These are phyloP conservation scores for Pythium periplocum DNA, from an alignment of 352 stramenopile species.

Conservation along the genomic window DNA sequence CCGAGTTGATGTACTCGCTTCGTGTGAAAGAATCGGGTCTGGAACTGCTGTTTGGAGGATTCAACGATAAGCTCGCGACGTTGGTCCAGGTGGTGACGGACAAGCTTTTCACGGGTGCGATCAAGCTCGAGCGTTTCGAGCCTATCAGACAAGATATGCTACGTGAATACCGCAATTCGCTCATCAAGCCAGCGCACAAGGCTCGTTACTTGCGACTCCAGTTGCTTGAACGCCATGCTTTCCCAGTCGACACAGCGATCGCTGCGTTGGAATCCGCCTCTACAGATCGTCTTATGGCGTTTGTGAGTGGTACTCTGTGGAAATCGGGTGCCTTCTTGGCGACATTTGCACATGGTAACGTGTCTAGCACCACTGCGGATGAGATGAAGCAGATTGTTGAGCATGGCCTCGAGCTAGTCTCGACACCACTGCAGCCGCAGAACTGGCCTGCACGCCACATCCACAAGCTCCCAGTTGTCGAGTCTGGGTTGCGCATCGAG, in stretches of 20 bases:
- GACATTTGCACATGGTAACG: slow-evolving; percentile 67
- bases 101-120: slow-evolving; percentile 27
- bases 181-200: slow-evolving; percentile 58
- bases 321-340: slow-evolving; percentile 20
- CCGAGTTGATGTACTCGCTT: slow-evolving; percentile 50
- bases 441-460: slow-evolving; percentile 18
- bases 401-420: background rate
- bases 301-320: slow-evolving; percentile 18
- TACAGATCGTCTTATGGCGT: slow-evolving; percentile 7
- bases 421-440: slow-evolving; percentile 1
- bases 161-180: slow-evolving; percentile 63
- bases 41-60: slow-evolving; percentile 59
- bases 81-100: slow-evolving; percentile 43
- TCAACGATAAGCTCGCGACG: slow-evolving; percentile 60
- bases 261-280: slow-evolving; percentile 17
- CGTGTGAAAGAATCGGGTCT: slow-evolving; percentile 60
- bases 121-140: slow-evolving; percentile 32
- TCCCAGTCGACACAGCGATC: slow-evolving; percentile 58
- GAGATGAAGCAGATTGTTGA: slow-evolving; percentile 36
- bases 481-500: slow-evolving; percentile 50
- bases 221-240: slow-evolving; percentile 50
- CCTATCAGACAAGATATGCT: slow-evolving; percentile 50
- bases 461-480: slow-evolving; percentile 43
- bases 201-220: slow-evolving; percentile 64
- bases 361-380: slow-evolving; percentile 27